Conservation (phyloP, 805 yeast species). For the Priceomyces haplophilus region DNA sequence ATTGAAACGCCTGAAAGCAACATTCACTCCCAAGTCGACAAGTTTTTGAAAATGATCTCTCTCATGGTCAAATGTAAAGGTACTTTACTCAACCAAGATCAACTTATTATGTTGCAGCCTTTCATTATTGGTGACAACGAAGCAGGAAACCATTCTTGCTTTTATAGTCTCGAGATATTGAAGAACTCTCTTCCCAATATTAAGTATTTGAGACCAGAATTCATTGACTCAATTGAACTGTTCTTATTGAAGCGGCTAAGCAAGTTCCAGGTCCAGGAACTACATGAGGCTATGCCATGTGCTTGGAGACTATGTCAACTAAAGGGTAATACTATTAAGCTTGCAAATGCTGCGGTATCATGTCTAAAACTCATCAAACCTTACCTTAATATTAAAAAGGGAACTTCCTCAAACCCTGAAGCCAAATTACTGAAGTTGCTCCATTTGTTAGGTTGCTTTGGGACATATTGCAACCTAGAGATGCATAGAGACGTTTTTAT, state of each 20-base stretch:
- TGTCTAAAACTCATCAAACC: constrained; percentile 53
- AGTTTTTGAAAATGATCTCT: constrained; percentile 49
- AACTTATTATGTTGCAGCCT: constrained; percentile 62
- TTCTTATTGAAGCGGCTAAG: constrained; percentile 57
- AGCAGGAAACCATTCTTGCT: constrained; percentile 40
- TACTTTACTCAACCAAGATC: constrained; percentile 59
- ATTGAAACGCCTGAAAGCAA: constrained; percentile 32
- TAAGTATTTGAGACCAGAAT: constrained; percentile 47
- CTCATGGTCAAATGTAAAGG: constrained; percentile 53
- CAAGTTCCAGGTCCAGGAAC: constrained; percentile 55
- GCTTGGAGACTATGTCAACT: constrained; percentile 54
- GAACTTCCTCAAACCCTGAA: constrained; percentile 28
- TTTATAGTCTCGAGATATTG: constrained; percentile 54
- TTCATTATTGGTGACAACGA: constrained; percentile 50
- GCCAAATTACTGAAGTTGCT: constrained; percentile 54
- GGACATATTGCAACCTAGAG: constrained; percentile 64
- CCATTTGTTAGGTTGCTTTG: constrained; percentile 67
- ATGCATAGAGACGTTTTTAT: constrained; percentile 37
- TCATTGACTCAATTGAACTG: constrained; percentile 47
- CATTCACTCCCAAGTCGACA: constrained; percentile 25
- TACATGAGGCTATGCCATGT: constrained; percentile 74
- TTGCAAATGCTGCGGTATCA: constrained; percentile 63
- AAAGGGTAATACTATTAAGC: constrained; percentile 43
- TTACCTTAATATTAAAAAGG: constrained; percentile 30
- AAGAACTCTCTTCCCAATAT: constrained; percentile 45